These are phyloP conservation scores for Alternaria arbusti DNA, from an alignment of 2,329 filamentous ascomycete species.

Conservation along the genomic window DNA sequence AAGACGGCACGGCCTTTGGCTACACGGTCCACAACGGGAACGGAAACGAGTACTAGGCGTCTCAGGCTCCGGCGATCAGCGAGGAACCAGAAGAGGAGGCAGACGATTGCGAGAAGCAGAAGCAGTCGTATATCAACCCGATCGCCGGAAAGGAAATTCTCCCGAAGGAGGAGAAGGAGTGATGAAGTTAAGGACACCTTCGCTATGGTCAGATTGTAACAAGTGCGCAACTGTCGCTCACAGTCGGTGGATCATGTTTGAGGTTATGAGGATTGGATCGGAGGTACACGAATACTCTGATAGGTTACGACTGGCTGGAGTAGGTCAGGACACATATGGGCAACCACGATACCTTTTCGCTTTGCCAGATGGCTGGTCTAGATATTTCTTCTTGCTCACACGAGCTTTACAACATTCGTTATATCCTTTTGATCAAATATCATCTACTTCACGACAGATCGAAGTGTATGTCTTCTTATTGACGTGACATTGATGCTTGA, in stretches of 20 bases:
- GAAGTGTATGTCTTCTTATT: neutral
- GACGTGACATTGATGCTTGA: neutral
- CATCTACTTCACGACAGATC: neutral
- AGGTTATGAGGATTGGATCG: constrained; percentile 1
- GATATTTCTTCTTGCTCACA: constrained; percentile 27
- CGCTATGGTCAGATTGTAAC: constrained; percentile 29
- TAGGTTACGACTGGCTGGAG: constrained; percentile 1
- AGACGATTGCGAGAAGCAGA: constrained; percentile 6
- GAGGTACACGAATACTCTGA: constrained; percentile 1
- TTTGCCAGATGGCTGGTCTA: constrained; percentile 28
- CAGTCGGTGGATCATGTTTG: constrained; percentile 3
- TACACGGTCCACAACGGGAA: constrained; percentile 52
- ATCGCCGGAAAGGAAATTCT: constrained; percentile 20
- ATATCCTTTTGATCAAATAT: neutral
- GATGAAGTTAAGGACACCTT: neutral
- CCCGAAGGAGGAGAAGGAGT: neutral
- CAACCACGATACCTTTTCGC: constrained; percentile 14
- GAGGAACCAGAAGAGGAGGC: neutral
- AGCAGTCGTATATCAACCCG: constrained; percentile 20
- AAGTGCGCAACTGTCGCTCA: constrained; percentile 3
- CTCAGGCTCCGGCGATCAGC: constrained; percentile 24
- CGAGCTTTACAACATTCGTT: constrained; percentile 21
- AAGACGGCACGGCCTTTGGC: constrained; percentile 51
- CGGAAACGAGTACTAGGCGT: constrained; percentile 48
- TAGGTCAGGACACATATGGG: constrained; percentile 12